Evolutionary conservation across 2,329 filamentous ascomycete genomes (phyloP).

Genomic region (Clarireedia hainanense): DNA sequence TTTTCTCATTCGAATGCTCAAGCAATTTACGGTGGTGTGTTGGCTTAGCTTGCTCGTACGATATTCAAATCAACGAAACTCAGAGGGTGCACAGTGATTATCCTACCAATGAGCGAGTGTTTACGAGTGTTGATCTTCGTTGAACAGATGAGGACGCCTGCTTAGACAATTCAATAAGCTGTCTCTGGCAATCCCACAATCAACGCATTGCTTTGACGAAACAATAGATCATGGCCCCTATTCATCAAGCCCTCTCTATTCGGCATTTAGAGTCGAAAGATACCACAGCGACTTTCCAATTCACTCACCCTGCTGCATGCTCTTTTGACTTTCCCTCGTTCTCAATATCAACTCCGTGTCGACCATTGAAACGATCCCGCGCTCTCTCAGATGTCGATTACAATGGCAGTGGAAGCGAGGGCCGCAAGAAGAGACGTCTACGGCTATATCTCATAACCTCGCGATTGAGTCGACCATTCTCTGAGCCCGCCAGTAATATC

Average conservation of each 20-base stretch:
- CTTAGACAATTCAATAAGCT: neutral
- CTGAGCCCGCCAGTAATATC: slow-evolving; percentile 61
- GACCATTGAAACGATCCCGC: slow-evolving; percentile 27
- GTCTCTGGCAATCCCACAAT: too few relatives aligned
- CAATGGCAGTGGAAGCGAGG: slow-evolving; percentile 16
- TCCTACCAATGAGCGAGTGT: slow-evolving; percentile 26
- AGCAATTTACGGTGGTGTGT: too few relatives aligned
- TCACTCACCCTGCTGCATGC: neutral
- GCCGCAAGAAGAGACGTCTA: slow-evolving; percentile 58
- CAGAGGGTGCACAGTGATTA: neutral
- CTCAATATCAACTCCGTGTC: slow-evolving; percentile 16
- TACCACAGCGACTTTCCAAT: slow-evolving; percentile 15
- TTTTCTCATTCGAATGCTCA: too few relatives aligned
- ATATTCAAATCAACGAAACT: neutral
- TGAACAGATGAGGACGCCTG: slow-evolving; percentile 27
- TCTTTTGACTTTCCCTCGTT: neutral
- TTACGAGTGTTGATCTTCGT: slow-evolving; percentile 26
- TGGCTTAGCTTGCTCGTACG: too few relatives aligned
- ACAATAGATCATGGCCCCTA: too few relatives aligned
- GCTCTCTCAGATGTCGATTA: slow-evolving; percentile 30
- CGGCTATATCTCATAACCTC: slow-evolving; percentile 59
- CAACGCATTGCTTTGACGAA: too few relatives aligned
- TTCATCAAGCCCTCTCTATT: too few relatives aligned
- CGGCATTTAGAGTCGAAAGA: too few relatives aligned
- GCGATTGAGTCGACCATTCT: slow-evolving; percentile 61